These are phyloP conservation scores for Rhododendron kiyosumense DNA, from an alignment of 148 eudicot genomes.

Conservation along the genomic window DNA sequence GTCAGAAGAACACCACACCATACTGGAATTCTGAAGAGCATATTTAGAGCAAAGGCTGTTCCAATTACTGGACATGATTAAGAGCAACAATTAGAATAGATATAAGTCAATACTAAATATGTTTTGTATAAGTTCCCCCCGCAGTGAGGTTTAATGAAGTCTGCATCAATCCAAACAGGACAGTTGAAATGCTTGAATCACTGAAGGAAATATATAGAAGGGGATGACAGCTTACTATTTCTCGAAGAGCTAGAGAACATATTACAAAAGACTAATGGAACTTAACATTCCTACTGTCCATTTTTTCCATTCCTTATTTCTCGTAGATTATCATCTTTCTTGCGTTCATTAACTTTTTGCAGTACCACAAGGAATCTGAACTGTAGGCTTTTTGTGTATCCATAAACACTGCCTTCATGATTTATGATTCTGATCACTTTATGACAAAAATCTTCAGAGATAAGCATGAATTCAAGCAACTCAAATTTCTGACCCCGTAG, in stretches of 20 bases:
- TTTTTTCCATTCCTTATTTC: neutral
- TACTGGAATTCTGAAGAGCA: conserved; percentile 81
- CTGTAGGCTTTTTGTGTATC: neutral
- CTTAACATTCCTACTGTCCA: neutral
- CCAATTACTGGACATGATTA: conserved; percentile 63
- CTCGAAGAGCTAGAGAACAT: neutral
- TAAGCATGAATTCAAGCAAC: neutral
- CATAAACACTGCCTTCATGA: neutral
- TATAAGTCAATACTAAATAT: neutral
- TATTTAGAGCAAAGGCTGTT: conserved; percentile 94
- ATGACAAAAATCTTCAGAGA: neutral
- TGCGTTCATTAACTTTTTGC: neutral
- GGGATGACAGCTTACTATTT: neutral
- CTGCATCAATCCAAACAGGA: neutral
- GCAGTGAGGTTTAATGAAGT: neutral
- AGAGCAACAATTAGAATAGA: conserved; percentile 5
- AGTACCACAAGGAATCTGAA: neutral
- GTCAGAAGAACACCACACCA: conserved; percentile 96
- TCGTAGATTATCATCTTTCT: neutral
- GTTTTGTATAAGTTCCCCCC: no score
- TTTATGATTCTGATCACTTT: neutral
- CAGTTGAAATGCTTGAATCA: neutral
- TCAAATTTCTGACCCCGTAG: neutral
- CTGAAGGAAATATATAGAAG: neutral
- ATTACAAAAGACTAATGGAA: neutral